Percentiles rank a stretch among this genome's conserved stretches.
These are phyloP conservation scores for Russula sp. DNA, from an alignment of 768 basidiomycete genomes.

Conservation along the genomic window DNA sequence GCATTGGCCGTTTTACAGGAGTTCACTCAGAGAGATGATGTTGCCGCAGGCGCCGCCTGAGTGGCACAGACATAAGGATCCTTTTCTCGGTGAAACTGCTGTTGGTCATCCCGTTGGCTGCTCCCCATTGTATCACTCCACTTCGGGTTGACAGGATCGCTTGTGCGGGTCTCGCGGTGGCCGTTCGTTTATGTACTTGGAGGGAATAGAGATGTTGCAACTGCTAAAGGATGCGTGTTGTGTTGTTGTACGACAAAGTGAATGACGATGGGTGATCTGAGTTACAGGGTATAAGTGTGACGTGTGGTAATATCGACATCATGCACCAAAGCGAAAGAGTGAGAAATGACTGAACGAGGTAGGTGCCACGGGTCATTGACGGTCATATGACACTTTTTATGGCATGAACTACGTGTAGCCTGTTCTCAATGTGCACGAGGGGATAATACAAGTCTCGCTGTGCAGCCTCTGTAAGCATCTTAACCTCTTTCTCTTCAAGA, in stretches of 20 bases:
- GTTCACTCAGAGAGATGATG: slow-evolving; percentile 48
- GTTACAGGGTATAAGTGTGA: slow-evolving; percentile 21
- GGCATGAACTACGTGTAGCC: slow-evolving; percentile 55
- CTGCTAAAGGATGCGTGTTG: slow-evolving; percentile 32
- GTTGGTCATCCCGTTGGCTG: slow-evolving; percentile 23
- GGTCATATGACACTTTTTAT: slow-evolving; percentile 24
- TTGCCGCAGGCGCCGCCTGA: slow-evolving; percentile 10
- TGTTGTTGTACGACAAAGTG: slow-evolving; percentile 20
- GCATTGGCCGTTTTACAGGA: slow-evolving; percentile 85
- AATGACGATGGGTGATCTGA: slow-evolving; percentile 21
- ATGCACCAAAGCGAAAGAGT: slow-evolving; percentile 7
- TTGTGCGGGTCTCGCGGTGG: slow-evolving; percentile 42
- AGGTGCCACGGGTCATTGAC: not conserved
- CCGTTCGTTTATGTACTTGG: slow-evolving; percentile 48
- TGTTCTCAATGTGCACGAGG: slow-evolving; percentile 40
- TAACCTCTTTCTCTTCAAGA: slow-evolving; percentile 46
- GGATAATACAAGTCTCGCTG: slow-evolving; percentile 62
- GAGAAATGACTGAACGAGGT: slow-evolving; percentile 7
- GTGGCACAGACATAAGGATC: not conserved
- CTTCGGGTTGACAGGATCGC: slow-evolving; percentile 30
- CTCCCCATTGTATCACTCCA: slow-evolving; percentile 22
- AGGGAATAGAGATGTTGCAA: slow-evolving; percentile 56
- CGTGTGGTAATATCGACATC: slow-evolving; percentile 9
- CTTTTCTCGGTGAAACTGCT: slow-evolving; percentile 23
- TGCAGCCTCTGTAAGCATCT: slow-evolving; percentile 51